These are phyloP conservation scores for Colletotrichum tanaceti DNA, from an alignment of 2,329 filamentous ascomycete species.

Conservation along the genomic window DNA sequence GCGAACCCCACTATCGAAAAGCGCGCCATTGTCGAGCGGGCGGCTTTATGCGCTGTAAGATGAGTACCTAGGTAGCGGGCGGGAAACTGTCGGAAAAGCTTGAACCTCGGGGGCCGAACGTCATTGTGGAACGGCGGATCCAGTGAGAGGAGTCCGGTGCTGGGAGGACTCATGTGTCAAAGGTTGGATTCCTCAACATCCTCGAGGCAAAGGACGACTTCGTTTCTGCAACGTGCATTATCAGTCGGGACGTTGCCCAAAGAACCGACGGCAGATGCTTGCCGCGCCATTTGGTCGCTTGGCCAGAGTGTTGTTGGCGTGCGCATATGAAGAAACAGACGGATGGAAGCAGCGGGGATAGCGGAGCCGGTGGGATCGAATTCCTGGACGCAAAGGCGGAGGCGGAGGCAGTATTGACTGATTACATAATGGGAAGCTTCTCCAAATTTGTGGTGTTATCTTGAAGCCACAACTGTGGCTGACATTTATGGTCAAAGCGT, in stretches of 20 bases:
- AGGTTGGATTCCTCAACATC: no score
- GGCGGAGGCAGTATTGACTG: neutral
- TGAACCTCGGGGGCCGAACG: neutral
- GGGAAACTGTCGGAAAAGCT: conserved; percentile 31
- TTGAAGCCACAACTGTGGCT: neutral
- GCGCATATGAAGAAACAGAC: neutral
- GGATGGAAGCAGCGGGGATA: conserved; percentile 13
- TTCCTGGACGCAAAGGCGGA: no score
- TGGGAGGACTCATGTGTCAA: no score
- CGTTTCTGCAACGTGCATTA: neutral
- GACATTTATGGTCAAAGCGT: neutral
- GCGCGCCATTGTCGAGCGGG: conserved; percentile 24
- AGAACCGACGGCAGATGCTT: neutral
- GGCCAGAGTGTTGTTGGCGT: neutral
- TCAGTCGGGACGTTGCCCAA: neutral
- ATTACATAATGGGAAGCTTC: neutral
- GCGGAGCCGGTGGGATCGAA: conserved; percentile 23
- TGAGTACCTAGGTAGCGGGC: conserved; percentile 22
- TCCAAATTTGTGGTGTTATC: neutral
- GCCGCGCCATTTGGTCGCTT: neutral
- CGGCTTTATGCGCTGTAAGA: conserved; percentile 16
- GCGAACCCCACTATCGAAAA: conserved; percentile 36
- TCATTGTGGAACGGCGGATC: conserved; percentile 2
- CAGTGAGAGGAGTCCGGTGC: no score
- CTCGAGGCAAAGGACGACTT: no score